Percentiles rank a stretch among this genome's conserved stretches.
Evolutionary conservation across 352 stramenopile species (phyloP).

Genomic region (Globisporangium okanoganense): DNA sequence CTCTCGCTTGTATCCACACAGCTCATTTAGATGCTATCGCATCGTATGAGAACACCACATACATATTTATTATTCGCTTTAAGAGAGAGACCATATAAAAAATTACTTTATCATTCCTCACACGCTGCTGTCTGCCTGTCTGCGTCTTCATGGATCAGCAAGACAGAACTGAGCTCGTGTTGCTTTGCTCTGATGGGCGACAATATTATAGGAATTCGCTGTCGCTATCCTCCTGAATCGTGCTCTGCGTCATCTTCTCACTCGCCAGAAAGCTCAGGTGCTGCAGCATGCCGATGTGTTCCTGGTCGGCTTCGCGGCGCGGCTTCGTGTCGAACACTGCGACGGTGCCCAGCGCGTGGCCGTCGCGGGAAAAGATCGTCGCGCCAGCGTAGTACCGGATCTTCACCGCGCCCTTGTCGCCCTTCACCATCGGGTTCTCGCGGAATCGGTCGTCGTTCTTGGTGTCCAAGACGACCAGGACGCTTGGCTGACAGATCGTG

Average conservation of each 20-base stretch:
- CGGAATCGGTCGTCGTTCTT: conserved; percentile 84
- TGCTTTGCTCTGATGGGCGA: conserved; percentile 7
- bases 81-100: background rate
- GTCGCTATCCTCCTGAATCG: conserved; percentile 73
- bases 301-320: conserved; percentile 68
- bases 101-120: conserved; percentile 6
- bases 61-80: conserved; percentile 13
- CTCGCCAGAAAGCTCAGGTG: conserved; percentile 84
- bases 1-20: too few relatives aligned
- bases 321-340: conserved; percentile 83
- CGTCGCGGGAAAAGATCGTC: conserved; percentile 78
- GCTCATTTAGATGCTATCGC: background rate
- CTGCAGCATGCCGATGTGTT: conserved; percentile 86
- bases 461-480: conserved; percentile 81
- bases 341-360: conserved; percentile 77
- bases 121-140: background rate
- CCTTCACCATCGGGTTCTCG: conserved; percentile 87
- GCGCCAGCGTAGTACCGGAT: conserved; percentile 86
- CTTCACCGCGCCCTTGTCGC: conserved; percentile 78
- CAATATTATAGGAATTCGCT: conserved; percentile 65
- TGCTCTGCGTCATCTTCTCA: conserved; percentile 87
- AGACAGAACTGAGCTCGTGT: background rate
- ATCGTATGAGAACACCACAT: background rate
- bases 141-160: background rate
- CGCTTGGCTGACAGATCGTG: conserved; percentile 77